phyloP scores from a whole-genome alignment of 371 early-diverging fungal species.

The Nematocida homosporus region DNA sequence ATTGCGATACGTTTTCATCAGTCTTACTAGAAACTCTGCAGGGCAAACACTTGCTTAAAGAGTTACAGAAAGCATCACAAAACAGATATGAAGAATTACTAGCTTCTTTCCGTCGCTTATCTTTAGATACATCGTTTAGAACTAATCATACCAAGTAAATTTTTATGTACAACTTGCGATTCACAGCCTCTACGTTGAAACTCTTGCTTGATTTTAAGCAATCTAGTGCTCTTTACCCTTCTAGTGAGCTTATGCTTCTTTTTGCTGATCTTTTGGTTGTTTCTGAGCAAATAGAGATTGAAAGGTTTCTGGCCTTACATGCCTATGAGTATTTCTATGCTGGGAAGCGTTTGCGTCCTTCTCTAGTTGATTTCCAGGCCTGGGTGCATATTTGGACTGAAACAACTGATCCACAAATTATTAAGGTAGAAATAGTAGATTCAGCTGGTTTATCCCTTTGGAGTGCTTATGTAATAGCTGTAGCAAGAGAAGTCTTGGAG shows the following conservation, averaged over 20 bases:
- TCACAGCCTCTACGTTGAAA: constrained; percentile 13
- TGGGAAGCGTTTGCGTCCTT: background rate
- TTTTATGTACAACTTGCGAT: constrained; percentile 50
- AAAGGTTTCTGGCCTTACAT: background rate
- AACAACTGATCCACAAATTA: background rate
- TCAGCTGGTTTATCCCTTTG: background rate
- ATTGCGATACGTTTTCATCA: constrained; percentile 63
- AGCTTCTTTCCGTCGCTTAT: constrained; percentile 18
- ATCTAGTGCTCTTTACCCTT: constrained; percentile 21
- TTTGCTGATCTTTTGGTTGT: constrained; percentile 35
- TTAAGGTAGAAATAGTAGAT: background rate
- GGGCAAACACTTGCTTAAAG: constrained; percentile 32
- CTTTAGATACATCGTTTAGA: no score
- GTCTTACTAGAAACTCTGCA: constrained; percentile 21
- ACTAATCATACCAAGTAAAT: no score
- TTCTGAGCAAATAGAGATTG: background rate
- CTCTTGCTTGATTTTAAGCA: constrained; percentile 39
- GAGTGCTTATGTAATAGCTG: background rate
- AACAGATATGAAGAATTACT: constrained; percentile 5
- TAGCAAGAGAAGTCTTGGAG: constrained; percentile 7
- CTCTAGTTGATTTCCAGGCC: constrained; percentile 8
- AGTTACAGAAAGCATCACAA: constrained; percentile 8
- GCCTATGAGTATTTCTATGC: constrained; percentile 47
- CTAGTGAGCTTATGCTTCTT: background rate
- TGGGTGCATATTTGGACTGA: constrained; percentile 17